Conservation (phyloP, 257 asterid genomes). For the Forsythia viridissima region DNA sequence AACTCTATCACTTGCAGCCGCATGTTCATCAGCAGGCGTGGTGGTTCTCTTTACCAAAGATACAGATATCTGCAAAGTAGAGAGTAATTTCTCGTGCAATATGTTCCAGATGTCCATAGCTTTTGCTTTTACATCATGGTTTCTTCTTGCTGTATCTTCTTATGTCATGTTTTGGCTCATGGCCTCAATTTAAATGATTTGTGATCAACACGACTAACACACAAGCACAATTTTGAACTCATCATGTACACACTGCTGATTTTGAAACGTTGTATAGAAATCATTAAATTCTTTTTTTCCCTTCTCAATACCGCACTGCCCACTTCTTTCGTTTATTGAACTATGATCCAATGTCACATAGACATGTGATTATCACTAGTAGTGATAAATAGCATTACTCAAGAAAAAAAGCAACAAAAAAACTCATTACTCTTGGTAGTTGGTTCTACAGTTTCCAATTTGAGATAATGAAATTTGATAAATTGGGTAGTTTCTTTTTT, state of each 20-base stretch:
- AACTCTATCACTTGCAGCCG: slow-evolving; percentile 82
- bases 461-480: too few relatives aligned
- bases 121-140: slow-evolving; percentile 78
- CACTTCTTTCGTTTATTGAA: not conserved
- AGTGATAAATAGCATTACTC: too few relatives aligned
- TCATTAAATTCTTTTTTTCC: not conserved
- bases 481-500: too few relatives aligned
- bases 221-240: not conserved
- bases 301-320: not conserved
- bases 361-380: too few relatives aligned
- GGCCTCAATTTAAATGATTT: slow-evolving; percentile 49
- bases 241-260: slow-evolving; percentile 31
- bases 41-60: slow-evolving; percentile 63
- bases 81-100: slow-evolving; percentile 50
- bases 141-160: slow-evolving; percentile 79
- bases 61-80: slow-evolving; percentile 50
- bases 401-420: too few relatives aligned
- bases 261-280: slow-evolving; percentile 25
- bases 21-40: slow-evolving; percentile 92
- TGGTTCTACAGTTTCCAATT: too few relatives aligned
- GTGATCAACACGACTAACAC: not conserved
- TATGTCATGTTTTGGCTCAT: slow-evolving; percentile 83
- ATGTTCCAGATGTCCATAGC: slow-evolving; percentile 75
- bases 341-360: too few relatives aligned
- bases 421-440: too few relatives aligned